Base-by-base conservation (phyloP, 2,329 filamentous ascomycete species). In the Trematosphaeria pertusa region DNA sequence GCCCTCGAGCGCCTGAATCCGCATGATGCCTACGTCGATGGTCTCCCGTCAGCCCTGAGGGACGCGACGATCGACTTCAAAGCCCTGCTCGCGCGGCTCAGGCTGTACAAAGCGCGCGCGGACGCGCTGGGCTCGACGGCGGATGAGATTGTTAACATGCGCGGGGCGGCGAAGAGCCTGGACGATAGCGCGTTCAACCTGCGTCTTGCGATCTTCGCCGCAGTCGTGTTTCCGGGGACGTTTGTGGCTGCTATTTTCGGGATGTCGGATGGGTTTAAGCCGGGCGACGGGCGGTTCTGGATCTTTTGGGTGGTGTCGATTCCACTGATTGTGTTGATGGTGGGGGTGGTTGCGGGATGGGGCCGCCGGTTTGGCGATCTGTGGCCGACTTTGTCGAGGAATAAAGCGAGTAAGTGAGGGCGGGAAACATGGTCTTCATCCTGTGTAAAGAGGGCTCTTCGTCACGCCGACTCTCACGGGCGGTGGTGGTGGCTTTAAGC, bases 171-270 rank as follows among this genome's bases (percentile, higher is more conserved):
- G 6, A 45, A 45, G 18, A 21, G 42, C 11, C 20, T 45, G 15
- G 33, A 45, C 5, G 42, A 45, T 33, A 19, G 42, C 12, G 35
- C 42, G 17, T 32, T 45, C 17, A 31, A 31, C 26, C 33, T 45
- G 21, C 42, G 42, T n/a, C 42, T 45, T 38, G 20, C 42, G 3
- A 20, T 45, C 22, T 37, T 45, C 12, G 42, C 42, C 17, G 33
- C 42, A 4, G 14, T 45, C 3, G 42, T 45, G 7, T 45, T 45
- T 14, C 42, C 42, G 12, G 15, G 15, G 5, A 44, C 41, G 7
- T 12, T 28, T 28, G 24, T 28, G 12, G 24, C 24, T 28, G 24
- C 24, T 7, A 12, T 28, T 7, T 12, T 28, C 8, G 7, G 8
- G 8, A 28, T 28, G 24, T 7, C 8, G 12, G 24, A 28, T 28